phyloP scores from a whole-genome alignment of 352 stramenopile genomes.

The Globisporangium takayamanum region DNA sequence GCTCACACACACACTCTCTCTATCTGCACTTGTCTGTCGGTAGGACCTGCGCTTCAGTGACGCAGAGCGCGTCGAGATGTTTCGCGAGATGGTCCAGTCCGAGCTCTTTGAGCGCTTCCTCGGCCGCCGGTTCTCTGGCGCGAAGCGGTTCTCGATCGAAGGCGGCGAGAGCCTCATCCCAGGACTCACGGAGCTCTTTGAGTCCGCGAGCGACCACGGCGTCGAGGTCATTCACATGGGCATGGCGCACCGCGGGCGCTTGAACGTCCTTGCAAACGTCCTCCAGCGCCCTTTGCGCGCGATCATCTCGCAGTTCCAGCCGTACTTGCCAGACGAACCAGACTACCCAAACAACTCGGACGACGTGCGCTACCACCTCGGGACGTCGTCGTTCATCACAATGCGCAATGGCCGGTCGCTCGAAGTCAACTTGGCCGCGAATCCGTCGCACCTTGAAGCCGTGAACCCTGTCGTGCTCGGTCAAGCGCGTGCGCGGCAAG shows the following conservation, averaged over 20 bases:
- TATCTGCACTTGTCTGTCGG: not conserved
- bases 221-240: constrained; percentile 98
- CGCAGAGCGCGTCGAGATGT: constrained; percentile 93
- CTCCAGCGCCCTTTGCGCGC: constrained; percentile 94
- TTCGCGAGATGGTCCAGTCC: constrained; percentile 91
- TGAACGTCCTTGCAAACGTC: constrained; percentile 99
- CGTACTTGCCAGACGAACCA: constrained; percentile 77
- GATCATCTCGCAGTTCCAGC: constrained; percentile 90
- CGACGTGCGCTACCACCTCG: constrained; percentile 86
- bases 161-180: constrained; percentile 95
- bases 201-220: constrained; percentile 92
- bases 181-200: constrained; percentile 93
- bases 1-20: not conserved
- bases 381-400: constrained; percentile 64
- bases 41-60: constrained; percentile 39
- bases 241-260: constrained; percentile 96
- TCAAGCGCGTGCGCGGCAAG: constrained; percentile 93
- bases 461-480: constrained; percentile 97
- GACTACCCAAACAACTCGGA: constrained; percentile 87
- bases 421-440: constrained; percentile 91
- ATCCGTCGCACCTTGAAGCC: constrained; percentile 99
- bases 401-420: constrained; percentile 59
- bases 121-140: constrained; percentile 88
- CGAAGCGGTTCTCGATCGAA: constrained; percentile 99
- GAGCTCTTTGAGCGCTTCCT: constrained; percentile 99